Evolutionary conservation across 306 rosid genomes (phyloP).

Genomic region (Coriaria nepalensis): DNA sequence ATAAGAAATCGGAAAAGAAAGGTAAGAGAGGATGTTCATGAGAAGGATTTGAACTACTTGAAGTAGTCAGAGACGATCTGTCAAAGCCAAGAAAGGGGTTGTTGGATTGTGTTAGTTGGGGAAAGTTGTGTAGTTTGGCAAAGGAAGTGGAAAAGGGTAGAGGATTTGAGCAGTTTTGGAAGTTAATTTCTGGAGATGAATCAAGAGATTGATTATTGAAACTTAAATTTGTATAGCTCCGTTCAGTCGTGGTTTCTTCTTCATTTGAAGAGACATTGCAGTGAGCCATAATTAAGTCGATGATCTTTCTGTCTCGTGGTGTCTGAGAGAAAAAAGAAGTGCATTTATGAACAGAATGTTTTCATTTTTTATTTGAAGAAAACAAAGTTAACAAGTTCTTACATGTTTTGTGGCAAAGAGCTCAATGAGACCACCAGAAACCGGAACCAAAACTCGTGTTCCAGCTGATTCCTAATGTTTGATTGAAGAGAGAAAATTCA

Average conservation of each 20-base stretch:
- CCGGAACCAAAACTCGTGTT: conserved; percentile 59
- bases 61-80: conserved; percentile 19
- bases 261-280: conserved; percentile 27
- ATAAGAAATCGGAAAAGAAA: conserved; percentile 14
- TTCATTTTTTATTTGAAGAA: neutral
- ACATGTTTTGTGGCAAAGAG: conserved; percentile 50
- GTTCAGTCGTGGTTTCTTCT: conserved; percentile 25
- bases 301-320: conserved; percentile 31
- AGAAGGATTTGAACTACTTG: conserved; percentile 44
- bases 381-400: conserved; percentile 10
- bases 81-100: conserved; percentile 35
- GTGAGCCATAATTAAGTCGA: conserved; percentile 38
- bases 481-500: conserved; percentile 4
- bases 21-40: conserved; percentile 25
- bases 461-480: conserved; percentile 26
- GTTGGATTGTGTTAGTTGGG: conserved; percentile 17
- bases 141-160: conserved; percentile 12
- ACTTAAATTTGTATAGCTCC: conserved; percentile 14
- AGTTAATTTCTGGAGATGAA: conserved; percentile 11
- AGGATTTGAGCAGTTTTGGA: conserved; percentile 12
- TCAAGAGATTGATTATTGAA: conserved; percentile 19
- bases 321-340: conserved; percentile 32
- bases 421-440: conserved; percentile 62
- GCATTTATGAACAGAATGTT: neutral
- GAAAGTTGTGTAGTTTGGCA: conserved; percentile 17